Base-by-base conservation (phyloP, 192 early-diverging fungal genomes). In the Backusella liffmaniae region DNA sequence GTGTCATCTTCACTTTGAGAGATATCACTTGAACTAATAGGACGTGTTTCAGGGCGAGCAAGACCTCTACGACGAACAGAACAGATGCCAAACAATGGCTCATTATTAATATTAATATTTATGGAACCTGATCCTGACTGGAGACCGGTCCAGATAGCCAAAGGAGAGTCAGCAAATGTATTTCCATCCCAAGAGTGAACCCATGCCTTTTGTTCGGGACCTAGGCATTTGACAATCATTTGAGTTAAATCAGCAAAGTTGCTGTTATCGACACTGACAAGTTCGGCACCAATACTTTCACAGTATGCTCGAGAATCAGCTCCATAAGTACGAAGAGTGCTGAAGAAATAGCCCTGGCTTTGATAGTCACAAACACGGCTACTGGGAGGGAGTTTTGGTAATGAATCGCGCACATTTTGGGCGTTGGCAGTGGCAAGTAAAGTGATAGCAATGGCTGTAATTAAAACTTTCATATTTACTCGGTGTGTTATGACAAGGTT, bases 151-250 rank as follows among this genome's bases (percentile, higher is more conserved):
- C 26, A 30, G 15, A 71, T 29, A 44, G 41, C 70, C 26, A 71
- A 44, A 6, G 35, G 70, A 30, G 35, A 44, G 29, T 36, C 16
- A 7, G 15, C 4, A 18, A 49, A 71, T 6, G 26, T 32, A 18
- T 71, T 46, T 71, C 23, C 39, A 13, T 71, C 70, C 70, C 70
- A 71, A 5, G 42, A 30, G 21, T 71, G 26, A 9, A 71, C 30
- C 39, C 70, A 41, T 16, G 42, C 70, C 16, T 26, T 44, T 21
- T 49, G 15, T 5, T 26, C 26, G 8, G 41, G 70, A 18, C 70
- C 70, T 21, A 71, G 29, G 30, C 70, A 71, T 30, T 71, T 26
- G 42, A 26, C 9, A 23, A 49, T 26, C 35, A 46, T 30, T 15
- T 26, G 6, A 21, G 21, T 49, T 9, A 32, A 23, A 29, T 23